Percentiles rank a stretch among this genome's conserved stretches.
Evolutionary conservation across 2,329 filamentous ascomycete species (phyloP).

Genomic region (Colletotrichum destructivum): DNA sequence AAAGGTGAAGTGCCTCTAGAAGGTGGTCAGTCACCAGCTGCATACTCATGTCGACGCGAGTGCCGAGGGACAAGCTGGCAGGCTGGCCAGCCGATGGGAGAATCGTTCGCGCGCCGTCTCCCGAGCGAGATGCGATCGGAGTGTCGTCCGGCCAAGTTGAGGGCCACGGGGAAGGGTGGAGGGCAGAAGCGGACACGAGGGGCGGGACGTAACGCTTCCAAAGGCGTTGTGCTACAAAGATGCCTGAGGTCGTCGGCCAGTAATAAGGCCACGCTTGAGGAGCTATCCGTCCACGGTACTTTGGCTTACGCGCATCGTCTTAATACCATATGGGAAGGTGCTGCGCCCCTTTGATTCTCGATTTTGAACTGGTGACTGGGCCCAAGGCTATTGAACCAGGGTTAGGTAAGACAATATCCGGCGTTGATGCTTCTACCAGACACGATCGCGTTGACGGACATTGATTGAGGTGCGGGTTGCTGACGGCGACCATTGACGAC

Average conservation of each 20-base stretch:
- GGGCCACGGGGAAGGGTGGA: constrained; percentile 14
- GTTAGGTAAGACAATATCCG: constrained; percentile 19
- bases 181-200: constrained; percentile 28
- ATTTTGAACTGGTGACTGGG: constrained; percentile 4
- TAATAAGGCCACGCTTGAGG: background rate
- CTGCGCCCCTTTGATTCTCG: background rate
- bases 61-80: constrained; percentile 28
- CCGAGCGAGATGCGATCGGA: constrained; percentile 42
- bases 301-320: background rate
- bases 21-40: constrained; percentile 21
- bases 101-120: constrained; percentile 28
- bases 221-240: background rate
- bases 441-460: constrained; percentile 8
- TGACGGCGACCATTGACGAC: constrained; percentile 23
- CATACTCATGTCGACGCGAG: constrained; percentile 1
- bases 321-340: constrained; percentile 9
- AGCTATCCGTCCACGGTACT: background rate
- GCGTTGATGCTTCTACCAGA: constrained; percentile 24
- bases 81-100: constrained; percentile 24
- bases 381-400: constrained; percentile 5
- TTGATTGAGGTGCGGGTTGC: constrained; percentile 25
- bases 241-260: background rate
- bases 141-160: constrained; percentile 34
- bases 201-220: constrained; percentile 8
- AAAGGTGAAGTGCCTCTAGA: constrained; percentile 2